Percentiles rank a stretch among this genome's conserved stretches.
phyloP scores from a whole-genome alignment of 2,329 filamentous ascomycete genomes.

The Ophiostoma pallidulum region DNA sequence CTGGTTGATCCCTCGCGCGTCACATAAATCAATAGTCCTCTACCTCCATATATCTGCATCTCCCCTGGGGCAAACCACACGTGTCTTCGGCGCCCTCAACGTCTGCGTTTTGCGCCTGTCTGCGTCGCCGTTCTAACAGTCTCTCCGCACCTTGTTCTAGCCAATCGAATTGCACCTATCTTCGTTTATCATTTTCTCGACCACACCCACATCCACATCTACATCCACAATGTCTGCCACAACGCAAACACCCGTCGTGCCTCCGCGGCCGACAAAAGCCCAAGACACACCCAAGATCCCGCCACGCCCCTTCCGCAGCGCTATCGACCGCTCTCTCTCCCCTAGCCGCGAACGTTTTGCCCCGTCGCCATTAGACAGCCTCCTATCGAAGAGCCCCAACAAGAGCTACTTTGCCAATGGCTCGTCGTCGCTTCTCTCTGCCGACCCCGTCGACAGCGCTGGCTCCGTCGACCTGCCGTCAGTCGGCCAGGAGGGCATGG shows the following conservation, averaged over 20 bases:
- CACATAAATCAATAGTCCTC: too few relatives aligned
- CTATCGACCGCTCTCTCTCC: constrained; percentile 65
- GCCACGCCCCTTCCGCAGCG: constrained; percentile 61
- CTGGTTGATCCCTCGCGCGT: too few relatives aligned
- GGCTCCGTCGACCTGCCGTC: constrained; percentile 75
- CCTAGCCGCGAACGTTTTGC: constrained; percentile 71
- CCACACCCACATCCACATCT: background rate
- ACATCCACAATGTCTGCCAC: constrained; percentile 37
- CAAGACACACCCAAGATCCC: constrained; percentile 62
- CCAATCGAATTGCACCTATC: background rate
- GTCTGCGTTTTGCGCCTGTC: too few relatives aligned
- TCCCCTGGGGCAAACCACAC: too few relatives aligned
- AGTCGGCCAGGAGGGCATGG: constrained; percentile 79
- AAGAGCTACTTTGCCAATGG: constrained; percentile 26
- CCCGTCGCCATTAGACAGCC: constrained; percentile 68
- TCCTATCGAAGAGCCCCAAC: constrained; percentile 38
- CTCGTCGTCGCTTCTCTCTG: constrained; percentile 3
- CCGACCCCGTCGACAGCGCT: constrained; percentile 48
- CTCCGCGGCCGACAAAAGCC: constrained; percentile 45
- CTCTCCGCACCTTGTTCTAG: background rate
- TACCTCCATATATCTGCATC: too few relatives aligned
- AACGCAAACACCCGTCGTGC: constrained; percentile 43
- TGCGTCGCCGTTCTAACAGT: too few relatives aligned
- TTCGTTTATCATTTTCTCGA: background rate
- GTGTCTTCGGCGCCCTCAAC: too few relatives aligned